Conservation (phyloP, 139 green algal genomes). For the Chlamydomonas sp. region DNA sequence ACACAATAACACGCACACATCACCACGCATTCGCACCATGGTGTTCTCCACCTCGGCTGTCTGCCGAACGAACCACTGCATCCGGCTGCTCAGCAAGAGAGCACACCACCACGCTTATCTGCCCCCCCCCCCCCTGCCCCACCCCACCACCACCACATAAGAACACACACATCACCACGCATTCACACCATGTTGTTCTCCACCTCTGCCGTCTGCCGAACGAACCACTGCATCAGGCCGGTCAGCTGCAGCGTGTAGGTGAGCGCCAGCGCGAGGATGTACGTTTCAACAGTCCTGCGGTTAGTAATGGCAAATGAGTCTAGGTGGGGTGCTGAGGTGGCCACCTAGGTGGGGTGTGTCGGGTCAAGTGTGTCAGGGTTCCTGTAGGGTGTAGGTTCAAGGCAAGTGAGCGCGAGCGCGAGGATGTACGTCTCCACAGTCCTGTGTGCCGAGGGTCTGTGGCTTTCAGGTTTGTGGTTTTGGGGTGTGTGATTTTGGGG, state of each 20-base stretch:
- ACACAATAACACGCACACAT: no score
- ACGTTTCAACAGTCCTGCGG: no score
- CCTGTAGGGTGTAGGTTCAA: no score
- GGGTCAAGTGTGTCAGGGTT: no score
- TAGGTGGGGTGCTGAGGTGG: no score
- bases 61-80: neutral
- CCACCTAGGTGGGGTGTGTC: no score
- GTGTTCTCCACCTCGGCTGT: neutral
- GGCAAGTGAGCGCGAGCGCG: no score
- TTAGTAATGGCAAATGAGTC: slow-evolving; percentile 20
- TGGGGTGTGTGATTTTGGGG: no score
- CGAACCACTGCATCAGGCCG: slow-evolving; percentile 61
- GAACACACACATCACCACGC: neutral
- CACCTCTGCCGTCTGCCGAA: slow-evolving; percentile 57
- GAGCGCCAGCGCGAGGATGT: slow-evolving; percentile 62
- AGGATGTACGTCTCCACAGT: no score
- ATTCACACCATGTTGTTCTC: slow-evolving; percentile 37
- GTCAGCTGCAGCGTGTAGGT: slow-evolving; percentile 66
- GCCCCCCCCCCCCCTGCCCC: neutral
- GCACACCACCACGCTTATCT: neutral
- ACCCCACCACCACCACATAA: neutral
- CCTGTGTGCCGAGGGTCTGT: no score
- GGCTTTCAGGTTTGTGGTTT: no score
- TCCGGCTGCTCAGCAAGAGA: neutral
- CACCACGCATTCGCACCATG: slow-evolving; percentile 4